Percentiles rank a stretch among this genome's conserved stretches.
phyloP scores from a whole-genome alignment of 306 rosid genomes.

The Morella rubra region DNA sequence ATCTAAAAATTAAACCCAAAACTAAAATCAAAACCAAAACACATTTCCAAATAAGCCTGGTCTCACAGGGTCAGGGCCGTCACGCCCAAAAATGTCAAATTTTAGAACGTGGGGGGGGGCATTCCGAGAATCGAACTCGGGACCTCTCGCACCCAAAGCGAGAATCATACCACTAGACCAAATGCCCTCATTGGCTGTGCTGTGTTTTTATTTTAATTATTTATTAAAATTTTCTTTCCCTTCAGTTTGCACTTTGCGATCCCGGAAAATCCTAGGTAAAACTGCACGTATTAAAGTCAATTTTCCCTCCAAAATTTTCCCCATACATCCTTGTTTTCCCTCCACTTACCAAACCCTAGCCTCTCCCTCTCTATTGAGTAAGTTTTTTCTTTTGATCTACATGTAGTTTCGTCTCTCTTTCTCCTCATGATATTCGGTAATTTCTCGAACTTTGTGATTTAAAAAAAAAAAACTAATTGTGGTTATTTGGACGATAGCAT shows the following conservation, averaged over 20 bases:
- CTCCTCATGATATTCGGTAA: not conserved
- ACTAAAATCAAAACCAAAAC: no score
- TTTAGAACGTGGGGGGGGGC: not conserved
- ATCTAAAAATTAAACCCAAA: no score
- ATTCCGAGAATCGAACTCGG: conserved; percentile 23
- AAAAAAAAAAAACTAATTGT: not conserved
- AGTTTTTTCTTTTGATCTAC: not conserved
- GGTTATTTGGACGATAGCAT: no score
- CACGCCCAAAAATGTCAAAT: no score
- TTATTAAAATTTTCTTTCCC: no score
- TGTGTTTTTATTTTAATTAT: not conserved
- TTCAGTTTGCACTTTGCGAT: not conserved
- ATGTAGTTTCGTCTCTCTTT: not conserved
- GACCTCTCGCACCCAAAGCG: conserved; percentile 9
- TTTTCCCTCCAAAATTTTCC: conserved; percentile 69
- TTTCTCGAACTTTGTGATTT: no score
- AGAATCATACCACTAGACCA: conserved; percentile 26
- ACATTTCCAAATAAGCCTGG: no score
- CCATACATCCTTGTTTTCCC: conserved; percentile 22
- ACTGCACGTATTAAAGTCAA: not conserved
- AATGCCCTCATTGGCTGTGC: not conserved
- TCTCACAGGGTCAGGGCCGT: no score
- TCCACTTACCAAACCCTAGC: conserved; percentile 20
- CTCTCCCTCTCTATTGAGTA: not conserved
- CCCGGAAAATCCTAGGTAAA: no score